phyloP scores from a whole-genome alignment of 805 yeast species.

The Monosporozyma aerobia region DNA sequence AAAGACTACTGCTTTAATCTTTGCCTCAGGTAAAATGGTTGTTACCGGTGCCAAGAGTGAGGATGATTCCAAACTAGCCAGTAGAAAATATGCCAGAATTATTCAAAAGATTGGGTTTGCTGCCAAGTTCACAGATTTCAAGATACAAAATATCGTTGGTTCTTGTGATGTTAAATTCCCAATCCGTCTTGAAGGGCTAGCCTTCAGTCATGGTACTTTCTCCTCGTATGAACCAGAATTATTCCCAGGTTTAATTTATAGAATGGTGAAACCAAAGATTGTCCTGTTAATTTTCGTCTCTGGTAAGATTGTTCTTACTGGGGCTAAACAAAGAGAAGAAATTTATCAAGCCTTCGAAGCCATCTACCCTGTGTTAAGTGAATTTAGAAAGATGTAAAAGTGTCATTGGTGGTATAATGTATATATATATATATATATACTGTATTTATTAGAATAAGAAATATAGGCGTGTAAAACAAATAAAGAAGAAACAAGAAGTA shows the following conservation, averaged over 20 bases:
- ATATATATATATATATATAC: background rate
- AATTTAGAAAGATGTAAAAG: slow-evolving; percentile 66
- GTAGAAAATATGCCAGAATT: slow-evolving; percentile 95
- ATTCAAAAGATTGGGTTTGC: slow-evolving; percentile 96
- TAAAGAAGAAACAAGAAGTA: background rate
- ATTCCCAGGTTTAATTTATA: slow-evolving; percentile 95
- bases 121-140: slow-evolving; percentile 96
- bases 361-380: slow-evolving; percentile 95
- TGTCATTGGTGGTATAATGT: background rate
- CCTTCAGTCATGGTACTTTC: slow-evolving; percentile 97
- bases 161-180: slow-evolving; percentile 98
- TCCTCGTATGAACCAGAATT: slow-evolving; percentile 96
- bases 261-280: slow-evolving; percentile 99
- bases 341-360: slow-evolving; percentile 97
- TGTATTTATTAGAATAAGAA: background rate
- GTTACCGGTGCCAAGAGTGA: slow-evolving; percentile 99
- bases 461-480: background rate
- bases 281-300: slow-evolving; percentile 92
- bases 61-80: slow-evolving; percentile 96
- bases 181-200: slow-evolving; percentile 92
- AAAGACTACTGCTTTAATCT: slow-evolving; percentile 92
- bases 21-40: slow-evolving; percentile 99
- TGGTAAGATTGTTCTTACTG: slow-evolving; percentile 94
- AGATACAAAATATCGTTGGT: slow-evolving; percentile 96
- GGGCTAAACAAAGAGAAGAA: slow-evolving; percentile 98